phyloP scores from a whole-genome alignment of 2,329 filamentous ascomycete genomes.

The Teratosphaeriaceae sp. region DNA sequence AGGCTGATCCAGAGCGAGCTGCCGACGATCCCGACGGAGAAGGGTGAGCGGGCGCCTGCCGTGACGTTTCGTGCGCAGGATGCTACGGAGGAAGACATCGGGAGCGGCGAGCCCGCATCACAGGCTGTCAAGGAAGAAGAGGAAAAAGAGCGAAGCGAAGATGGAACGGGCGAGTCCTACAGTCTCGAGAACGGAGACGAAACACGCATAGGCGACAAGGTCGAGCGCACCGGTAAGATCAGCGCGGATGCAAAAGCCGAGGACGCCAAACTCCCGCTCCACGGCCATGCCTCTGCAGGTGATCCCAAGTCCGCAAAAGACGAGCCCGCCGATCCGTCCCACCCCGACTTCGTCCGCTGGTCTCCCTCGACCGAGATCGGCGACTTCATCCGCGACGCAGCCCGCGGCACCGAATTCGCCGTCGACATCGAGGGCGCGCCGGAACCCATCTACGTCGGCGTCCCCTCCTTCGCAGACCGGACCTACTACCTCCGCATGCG shows the following conservation, averaged over 20 bases:
- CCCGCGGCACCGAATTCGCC: constrained; percentile 74
- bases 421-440: constrained; percentile 70
- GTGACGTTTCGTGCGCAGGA: constrained; percentile 78
- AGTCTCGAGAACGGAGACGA: constrained; percentile 44
- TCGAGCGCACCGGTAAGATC: constrained; percentile 39
- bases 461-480: constrained; percentile 84
- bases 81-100: constrained; percentile 53
- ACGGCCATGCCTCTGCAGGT: constrained; percentile 54
- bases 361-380: constrained; percentile 83
- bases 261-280: constrained; percentile 36
- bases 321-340: constrained; percentile 27
- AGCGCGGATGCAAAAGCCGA: constrained; percentile 11
- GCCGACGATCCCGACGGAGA: constrained; percentile 51
- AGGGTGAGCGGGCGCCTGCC: constrained; percentile 63
- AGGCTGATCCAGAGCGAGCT: constrained; percentile 83
- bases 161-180: too few species aligned
- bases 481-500: constrained; percentile 80
- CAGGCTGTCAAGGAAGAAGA: constrained; percentile 30
- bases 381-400: constrained; percentile 88
- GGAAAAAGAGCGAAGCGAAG: constrained; percentile 21
- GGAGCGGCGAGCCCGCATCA: constrained; percentile 25
- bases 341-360: constrained; percentile 74
- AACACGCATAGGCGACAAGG: constrained; percentile 45
- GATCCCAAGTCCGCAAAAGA: constrained; percentile 28
- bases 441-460: constrained; percentile 65